Conservation (phyloP, 2,329 filamentous ascomycete species). For the Sporothrix variecibatus region DNA sequence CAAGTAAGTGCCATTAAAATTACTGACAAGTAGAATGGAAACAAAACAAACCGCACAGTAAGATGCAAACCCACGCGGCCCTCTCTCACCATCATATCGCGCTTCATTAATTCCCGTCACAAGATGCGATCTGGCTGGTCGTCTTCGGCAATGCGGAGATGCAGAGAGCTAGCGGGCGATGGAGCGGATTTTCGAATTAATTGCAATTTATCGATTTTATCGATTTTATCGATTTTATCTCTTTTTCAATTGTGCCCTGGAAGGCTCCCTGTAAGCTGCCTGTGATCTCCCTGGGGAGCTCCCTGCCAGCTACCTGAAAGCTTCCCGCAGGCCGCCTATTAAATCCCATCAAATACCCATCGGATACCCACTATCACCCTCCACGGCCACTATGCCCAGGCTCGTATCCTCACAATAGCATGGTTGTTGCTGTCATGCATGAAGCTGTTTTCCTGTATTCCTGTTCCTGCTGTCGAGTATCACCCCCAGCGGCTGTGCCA, state of each 20-base stretch:
- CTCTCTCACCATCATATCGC: background rate
- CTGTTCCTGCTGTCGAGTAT: background rate
- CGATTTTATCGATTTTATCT: background rate
- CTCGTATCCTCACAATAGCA: constrained; percentile 14
- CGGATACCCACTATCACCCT: background rate
- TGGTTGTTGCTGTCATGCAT: background rate
- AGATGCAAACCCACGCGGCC: background rate
- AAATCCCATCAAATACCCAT: background rate
- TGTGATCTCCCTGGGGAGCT: too few species aligned
- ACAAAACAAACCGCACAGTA: too few species aligned
- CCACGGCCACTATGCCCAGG: background rate
- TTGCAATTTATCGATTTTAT: constrained; percentile 18
- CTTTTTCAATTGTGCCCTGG: background rate
- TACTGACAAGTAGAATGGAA: background rate
- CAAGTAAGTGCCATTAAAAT: background rate
- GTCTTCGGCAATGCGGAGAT: constrained; percentile 20
- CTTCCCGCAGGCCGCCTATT: background rate
- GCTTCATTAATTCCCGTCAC: background rate
- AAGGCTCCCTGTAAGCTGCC: background rate
- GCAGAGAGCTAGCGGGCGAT: constrained; percentile 10
- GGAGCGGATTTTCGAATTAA: constrained; percentile 5
- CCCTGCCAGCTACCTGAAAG: background rate
- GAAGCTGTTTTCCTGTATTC: background rate
- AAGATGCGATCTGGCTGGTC: constrained; percentile 15
- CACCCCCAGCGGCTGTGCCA: constrained; percentile 9